A percentile compares a stretch with the other conserved stretches of the same genome.
Evolutionary conservation across 805 yeast genomes (phyloP).

Genomic region (Pichia paraexigua): DNA sequence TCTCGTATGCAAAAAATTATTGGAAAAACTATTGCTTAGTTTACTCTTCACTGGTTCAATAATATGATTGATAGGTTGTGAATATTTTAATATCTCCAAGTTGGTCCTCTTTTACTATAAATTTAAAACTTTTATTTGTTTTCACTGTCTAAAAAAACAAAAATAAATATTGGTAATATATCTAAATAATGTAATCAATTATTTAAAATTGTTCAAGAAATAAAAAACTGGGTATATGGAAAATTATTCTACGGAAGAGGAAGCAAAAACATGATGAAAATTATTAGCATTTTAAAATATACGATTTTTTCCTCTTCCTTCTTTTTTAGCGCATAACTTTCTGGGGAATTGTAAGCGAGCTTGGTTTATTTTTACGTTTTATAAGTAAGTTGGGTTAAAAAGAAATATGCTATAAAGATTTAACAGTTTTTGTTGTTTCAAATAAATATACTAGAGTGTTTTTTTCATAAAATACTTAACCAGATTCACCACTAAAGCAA

Average conservation of each 20-base stretch:
- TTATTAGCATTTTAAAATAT: background rate
- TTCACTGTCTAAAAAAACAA: background rate
- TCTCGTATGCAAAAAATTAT: background rate
- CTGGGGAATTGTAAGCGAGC: background rate
- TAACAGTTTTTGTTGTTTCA: too few species aligned
- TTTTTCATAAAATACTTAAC: too few species aligned
- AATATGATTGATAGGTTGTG: background rate
- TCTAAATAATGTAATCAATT: background rate
- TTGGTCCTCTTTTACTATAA: background rate
- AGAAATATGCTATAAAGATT: too few species aligned
- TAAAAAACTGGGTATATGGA: background rate
- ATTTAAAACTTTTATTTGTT: too few species aligned
- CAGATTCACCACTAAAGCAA: background rate
- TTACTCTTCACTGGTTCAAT: too few species aligned
- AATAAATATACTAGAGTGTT: background rate
- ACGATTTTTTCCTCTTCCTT: background rate
- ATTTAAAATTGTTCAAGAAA: too few species aligned
- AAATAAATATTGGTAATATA: background rate
- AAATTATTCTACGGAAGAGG: background rate
- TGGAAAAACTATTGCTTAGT: background rate
- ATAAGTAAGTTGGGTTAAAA: too few species aligned
- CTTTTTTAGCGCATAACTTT: background rate
- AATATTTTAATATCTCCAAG: background rate
- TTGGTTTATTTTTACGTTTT: background rate
- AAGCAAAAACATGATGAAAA: background rate